Evolutionary conservation across 306 rosid genomes (phyloP).

Genomic region (Canavalia gladiata): DNA sequence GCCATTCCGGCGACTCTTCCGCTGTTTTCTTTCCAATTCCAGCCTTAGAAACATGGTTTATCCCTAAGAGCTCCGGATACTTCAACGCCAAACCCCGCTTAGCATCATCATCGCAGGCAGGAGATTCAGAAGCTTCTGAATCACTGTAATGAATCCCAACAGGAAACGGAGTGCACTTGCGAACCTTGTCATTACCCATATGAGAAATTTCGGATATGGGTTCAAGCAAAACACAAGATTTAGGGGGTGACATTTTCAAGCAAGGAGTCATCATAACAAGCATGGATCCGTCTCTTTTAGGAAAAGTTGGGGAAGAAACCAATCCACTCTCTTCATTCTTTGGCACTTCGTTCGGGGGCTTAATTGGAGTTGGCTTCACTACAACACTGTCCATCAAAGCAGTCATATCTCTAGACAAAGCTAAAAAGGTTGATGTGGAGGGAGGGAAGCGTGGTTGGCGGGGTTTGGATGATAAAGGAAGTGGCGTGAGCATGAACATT

Average conservation of each 20-base stretch:
- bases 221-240: conserved; percentile 88
- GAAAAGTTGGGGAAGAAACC: conserved; percentile 51
- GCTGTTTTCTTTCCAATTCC: conserved; percentile 57
- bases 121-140: conserved; percentile 59
- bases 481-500: conserved; percentile 91
- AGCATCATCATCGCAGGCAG: conserved; percentile 54
- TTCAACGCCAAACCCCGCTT: conserved; percentile 63
- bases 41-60: conserved; percentile 55
- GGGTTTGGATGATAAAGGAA: conserved; percentile 74
- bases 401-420: conserved; percentile 49
- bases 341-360: conserved; percentile 54
- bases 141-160: conserved; percentile 64
- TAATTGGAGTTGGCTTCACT: conserved; percentile 54
- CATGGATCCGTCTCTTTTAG: conserved; percentile 61
- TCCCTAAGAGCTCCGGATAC: conserved; percentile 77
- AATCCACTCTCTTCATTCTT: conserved; percentile 45
- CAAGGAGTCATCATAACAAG: conserved; percentile 82
- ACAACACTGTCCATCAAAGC: conserved; percentile 49
- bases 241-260: conserved; percentile 86
- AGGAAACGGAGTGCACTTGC: conserved; percentile 85
- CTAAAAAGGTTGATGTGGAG: conserved; percentile 39
- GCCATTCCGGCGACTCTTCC: conserved; percentile 84
- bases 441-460: conserved; percentile 50
- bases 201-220: conserved; percentile 68
- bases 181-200: conserved; percentile 50